Base-by-base conservation (phyloP, 441 rosid species). In the Brassica balearica region DNA sequence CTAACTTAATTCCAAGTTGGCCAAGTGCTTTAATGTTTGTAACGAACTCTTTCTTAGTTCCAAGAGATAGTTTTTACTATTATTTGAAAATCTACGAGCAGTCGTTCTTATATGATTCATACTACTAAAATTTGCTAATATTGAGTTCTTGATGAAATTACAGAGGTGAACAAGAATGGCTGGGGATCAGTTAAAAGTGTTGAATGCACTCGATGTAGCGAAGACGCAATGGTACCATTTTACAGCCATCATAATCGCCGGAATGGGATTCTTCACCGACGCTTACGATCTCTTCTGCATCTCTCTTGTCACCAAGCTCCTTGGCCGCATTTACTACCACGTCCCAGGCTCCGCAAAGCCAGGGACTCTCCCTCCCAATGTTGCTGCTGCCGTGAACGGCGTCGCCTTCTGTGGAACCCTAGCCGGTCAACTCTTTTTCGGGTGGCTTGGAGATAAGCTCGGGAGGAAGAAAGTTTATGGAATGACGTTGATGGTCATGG, bases 1-100 rank as follows among this genome's bases (percentile, higher is more conserved):
- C 81, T 20, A 77, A 65, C 81, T 71, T 65, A 43, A 74, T 58
- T 29, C 11, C 68, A 46, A 43, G 81, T 66, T 66, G 23, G 77
- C 73, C 43, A 6, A 43, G 43, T 65, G 19, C 38, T 66, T 77
- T 58, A 25, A 6, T 71, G 25, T 65, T 41, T 41, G 51, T 56
- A 36, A 38, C 38, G 7, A 53, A 5, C 8, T 62, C 5, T 5
- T 32, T 76, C 14, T 2, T 23, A 23, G 25, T 23, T 23, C 25
- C 25, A 23, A 23, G 25, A 23, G 25, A 23, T 23, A 23, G 25
- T 23, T 23, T 23, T 23, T 23, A 23, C 38, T 53, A 32, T 32
- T 7, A 6, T 32, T 32, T 36, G 25, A 56, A 56, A 56, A 56
- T 19, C 61, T 8, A 56, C 25, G 12, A 56, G 3, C 61, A 56